Percentiles rank a stretch among this genome's conserved stretches.
phyloP scores from a whole-genome alignment of 2,329 filamentous ascomycete genomes.

The Ophiostoma novo-ulmi region DNA sequence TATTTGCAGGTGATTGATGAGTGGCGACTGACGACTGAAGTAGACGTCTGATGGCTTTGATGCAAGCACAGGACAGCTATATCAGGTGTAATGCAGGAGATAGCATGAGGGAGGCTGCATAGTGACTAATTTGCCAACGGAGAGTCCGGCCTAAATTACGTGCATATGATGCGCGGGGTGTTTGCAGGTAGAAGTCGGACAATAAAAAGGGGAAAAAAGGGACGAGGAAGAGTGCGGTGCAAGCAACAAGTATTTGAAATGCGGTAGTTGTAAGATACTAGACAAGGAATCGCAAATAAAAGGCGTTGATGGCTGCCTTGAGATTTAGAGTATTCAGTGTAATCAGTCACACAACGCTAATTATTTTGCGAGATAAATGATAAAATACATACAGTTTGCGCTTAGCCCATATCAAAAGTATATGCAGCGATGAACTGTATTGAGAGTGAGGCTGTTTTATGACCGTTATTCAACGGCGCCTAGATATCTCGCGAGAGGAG shows the following conservation, averaged over 20 bases:
- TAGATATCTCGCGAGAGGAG: background rate
- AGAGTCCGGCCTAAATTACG: background rate
- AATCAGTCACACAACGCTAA: background rate
- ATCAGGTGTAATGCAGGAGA: background rate
- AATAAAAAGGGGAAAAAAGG: background rate
- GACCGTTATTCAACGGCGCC: no score
- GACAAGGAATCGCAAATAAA: background rate
- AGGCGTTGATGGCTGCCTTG: no score
- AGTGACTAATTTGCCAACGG: background rate
- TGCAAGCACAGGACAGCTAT: background rate
- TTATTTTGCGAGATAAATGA: background rate
- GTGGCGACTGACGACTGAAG: background rate
- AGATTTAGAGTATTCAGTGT: background rate
- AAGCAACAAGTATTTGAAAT: background rate
- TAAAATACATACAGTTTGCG: background rate
- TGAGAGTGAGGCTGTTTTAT: no score
- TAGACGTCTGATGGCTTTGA: background rate
- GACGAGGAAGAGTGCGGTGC: background rate
- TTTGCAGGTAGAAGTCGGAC: background rate
- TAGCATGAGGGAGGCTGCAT: background rate
- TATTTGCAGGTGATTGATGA: background rate
- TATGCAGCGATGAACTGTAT: no score
- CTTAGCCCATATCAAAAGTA: no score
- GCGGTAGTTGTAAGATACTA: background rate
- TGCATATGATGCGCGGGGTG: constrained; percentile 1